These are phyloP conservation scores for Polychaeton citri DNA, from an alignment of 2,329 filamentous ascomycete genomes.

Conservation along the genomic window DNA sequence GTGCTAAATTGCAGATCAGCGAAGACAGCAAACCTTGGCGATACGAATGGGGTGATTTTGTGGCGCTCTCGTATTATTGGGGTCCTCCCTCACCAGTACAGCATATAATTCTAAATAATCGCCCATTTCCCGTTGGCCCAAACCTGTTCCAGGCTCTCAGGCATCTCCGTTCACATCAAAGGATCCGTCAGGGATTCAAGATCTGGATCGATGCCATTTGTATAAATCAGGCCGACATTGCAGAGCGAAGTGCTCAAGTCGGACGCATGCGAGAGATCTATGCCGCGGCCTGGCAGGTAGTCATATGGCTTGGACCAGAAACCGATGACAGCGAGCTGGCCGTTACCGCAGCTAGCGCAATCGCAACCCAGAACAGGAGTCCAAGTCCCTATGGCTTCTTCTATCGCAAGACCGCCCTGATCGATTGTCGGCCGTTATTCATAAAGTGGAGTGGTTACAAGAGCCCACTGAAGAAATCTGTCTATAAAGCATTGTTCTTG, in stretches of 20 bases:
- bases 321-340: background rate
- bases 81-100: background rate
- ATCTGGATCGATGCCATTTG: constrained; percentile 6
- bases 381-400: background rate
- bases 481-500: background rate
- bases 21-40: background rate
- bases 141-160: background rate
- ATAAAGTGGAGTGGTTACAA: background rate
- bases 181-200: background rate
- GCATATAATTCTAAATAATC: background rate
- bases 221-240: constrained; percentile 3
- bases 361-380: background rate
- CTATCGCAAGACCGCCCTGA: background rate
- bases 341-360: background rate
- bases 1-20: too few species aligned
- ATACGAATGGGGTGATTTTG: background rate
- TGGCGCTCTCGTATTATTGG: background rate
- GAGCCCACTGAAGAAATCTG: background rate
- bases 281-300: background rate
- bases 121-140: background rate
- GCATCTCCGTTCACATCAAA: background rate
- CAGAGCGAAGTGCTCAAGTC: constrained; percentile 3
- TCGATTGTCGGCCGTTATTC: background rate
- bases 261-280: constrained; percentile 1
- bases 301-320: background rate